Evolutionary conservation across 768 basidiomycete genomes (phyloP).

Genomic region (Trametes cingulata): DNA sequence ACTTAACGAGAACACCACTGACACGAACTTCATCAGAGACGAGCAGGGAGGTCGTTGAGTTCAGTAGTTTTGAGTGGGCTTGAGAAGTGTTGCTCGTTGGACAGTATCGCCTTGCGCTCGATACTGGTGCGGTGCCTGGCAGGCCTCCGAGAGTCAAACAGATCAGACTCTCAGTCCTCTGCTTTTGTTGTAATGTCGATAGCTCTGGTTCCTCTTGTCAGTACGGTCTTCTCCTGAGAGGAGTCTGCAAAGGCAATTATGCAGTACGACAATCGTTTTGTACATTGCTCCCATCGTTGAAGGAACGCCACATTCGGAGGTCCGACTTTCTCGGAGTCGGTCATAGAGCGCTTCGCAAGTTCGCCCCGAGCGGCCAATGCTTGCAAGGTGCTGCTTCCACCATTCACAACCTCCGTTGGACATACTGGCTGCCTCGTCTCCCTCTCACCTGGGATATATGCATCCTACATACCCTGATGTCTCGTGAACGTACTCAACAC

Average conservation of each 20-base stretch:
- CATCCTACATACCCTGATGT: conserved; percentile 1
- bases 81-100: background rate
- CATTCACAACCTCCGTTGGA: background rate
- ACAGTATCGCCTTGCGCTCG: background rate
- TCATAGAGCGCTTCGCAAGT: background rate
- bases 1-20: background rate
- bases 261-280: no score
- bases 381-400: background rate
- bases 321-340: background rate
- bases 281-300: no score
- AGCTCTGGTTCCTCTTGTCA: no score
- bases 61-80: no score
- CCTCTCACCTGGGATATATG: background rate
- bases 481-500: conserved; percentile 16
- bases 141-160: no score
- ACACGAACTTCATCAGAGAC: background rate
- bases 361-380: background rate
- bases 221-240: no score
- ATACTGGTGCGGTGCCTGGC: no score
- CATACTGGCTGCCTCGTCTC: background rate
- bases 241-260: no score
- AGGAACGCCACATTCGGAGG: no score
- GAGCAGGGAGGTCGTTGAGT: conserved; percentile 5
- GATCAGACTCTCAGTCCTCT: no score
- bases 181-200: no score